Percentiles rank a stretch among this genome's conserved stretches.
phyloP scores from a whole-genome alignment of 192 early-diverging fungal genomes.

The Coemansia sp. region DNA sequence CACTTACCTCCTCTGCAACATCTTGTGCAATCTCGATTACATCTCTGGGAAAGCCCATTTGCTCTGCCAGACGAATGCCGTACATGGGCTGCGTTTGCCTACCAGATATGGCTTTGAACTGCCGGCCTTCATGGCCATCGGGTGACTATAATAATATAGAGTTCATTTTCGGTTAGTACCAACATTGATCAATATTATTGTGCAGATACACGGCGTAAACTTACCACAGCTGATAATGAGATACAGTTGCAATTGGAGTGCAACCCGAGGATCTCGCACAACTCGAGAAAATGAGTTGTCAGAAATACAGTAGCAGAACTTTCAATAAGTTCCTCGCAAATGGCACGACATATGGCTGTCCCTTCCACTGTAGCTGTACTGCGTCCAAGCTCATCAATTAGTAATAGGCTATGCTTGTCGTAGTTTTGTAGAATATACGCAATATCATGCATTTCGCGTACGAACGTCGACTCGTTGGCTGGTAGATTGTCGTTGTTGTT shows the following conservation, averaged over 20 bases:
- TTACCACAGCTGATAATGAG: constrained; percentile 25
- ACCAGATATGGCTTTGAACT: constrained; percentile 28
- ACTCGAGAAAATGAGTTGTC: constrained; percentile 77
- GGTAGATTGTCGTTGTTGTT: constrained; percentile 67
- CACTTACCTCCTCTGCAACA: constrained; percentile 43
- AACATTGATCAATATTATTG: neutral
- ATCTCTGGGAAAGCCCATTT: constrained; percentile 28
- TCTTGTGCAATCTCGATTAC: constrained; percentile 28
- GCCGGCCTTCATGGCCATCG: neutral
- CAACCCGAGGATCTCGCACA: constrained; percentile 54
- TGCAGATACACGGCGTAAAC: constrained; percentile 1
- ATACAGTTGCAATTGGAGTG: constrained; percentile 54
- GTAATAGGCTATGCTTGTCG: constrained; percentile 65
- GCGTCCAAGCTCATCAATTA: constrained; percentile 92
- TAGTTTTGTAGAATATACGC: constrained; percentile 77
- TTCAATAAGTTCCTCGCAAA: constrained; percentile 67
- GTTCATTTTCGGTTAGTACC: neutral
- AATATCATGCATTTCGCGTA: constrained; percentile 85
- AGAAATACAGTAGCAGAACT: constrained; percentile 64
- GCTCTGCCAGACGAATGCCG: constrained; percentile 39
- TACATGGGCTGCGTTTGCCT: constrained; percentile 29
- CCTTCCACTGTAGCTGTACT: constrained; percentile 60
- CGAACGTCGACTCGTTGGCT: constrained; percentile 71
- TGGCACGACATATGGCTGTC: constrained; percentile 66
- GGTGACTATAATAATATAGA: neutral